Evolutionary conservation across 345 rosid genomes (phyloP), one percentile per base, ranked within the genome.

Genomic region (Fremontodendron californicum): DNA sequence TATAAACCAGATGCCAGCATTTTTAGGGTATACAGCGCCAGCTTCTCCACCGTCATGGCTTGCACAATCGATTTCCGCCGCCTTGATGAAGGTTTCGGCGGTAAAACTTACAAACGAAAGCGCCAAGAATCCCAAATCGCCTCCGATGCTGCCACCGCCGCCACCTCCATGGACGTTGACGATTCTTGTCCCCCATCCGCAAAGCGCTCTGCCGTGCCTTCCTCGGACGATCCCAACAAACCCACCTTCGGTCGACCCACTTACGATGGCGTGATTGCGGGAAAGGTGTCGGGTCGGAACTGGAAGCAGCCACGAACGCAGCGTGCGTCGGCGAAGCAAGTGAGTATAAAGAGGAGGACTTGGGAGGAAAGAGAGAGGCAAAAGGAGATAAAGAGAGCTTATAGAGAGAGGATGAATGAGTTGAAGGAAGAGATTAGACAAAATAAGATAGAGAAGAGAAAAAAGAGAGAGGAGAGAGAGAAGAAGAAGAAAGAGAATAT

Each of bases 11-110:
- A 4, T 16, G 18, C 49, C 49, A 49, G 25, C n/a, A 11, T n/a
- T 27, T 43, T 13, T 68, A 43, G 73, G 54, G 54, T 68, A 43
- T 67, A 43, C 51, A 42, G 35, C 7, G 1, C 12, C 31, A 1
- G 9, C n/a, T n/a, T n/a, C n/a, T 0, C n/a, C 9, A 13, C 19
- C n/a, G 0, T 12, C 52, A 94, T 95, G 98, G 99, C 98, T 19
- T 90, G 97, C 89, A 92, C 96, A 6, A 81, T 92, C 33, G 99
- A 95, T 82, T 90, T 95, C 79, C 89, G 99, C 49, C 37, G 80
- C 82, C 91, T 93, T 0, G 99, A 95, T 78, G 99, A 93, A 79
- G 98, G 98, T 61, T 95, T 95, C 82, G 98, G 98, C 79, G 99
- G 99, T 5, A 93, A 95, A 57, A 95, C 98, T 78, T 81, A 78